phyloP scores from a whole-genome alignment of 2,329 filamentous ascomycete genomes.

The Alternaria consortialis region DNA sequence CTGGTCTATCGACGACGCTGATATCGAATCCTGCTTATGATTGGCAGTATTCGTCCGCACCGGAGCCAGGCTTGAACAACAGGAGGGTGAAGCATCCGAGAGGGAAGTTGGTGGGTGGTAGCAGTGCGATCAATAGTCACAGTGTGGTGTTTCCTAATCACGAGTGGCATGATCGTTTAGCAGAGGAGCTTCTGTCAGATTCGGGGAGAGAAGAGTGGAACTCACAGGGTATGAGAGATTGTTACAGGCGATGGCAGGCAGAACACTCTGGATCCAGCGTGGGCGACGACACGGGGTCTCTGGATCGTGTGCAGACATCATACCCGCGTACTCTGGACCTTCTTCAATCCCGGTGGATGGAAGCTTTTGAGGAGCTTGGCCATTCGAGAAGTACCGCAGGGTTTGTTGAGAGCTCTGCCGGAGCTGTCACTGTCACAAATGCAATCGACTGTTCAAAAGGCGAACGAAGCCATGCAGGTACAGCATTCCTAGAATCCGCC shows the following conservation, averaged over 20 bases:
- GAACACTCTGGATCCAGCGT: constrained; percentile 4
- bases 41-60: constrained; percentile 18
- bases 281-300: constrained; percentile 2
- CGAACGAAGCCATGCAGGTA: constrained; percentile 32
- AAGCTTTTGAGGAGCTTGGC: constrained; percentile 30
- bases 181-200: constrained; percentile 18
- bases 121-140: constrained; percentile 32
- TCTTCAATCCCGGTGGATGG: constrained; percentile 22
- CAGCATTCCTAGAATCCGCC: constrained; percentile 28
- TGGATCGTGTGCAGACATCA: constrained; percentile 22
- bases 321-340: constrained; percentile 23
- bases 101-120: constrained; percentile 29
- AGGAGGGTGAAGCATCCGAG: constrained; percentile 28
- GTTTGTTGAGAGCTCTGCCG: constrained; percentile 20
- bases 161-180: constrained; percentile 31
- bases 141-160: constrained; percentile 29
- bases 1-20: constrained; percentile 17
- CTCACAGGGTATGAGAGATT: constrained; percentile 22
- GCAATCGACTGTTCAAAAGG: constrained; percentile 26
- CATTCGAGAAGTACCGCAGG: constrained; percentile 16
- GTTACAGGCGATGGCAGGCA: constrained; percentile 25
- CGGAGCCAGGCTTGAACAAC: constrained; percentile 23
- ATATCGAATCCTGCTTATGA: constrained; percentile 23
- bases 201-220: constrained; percentile 20
- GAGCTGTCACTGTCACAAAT: constrained; percentile 28